phyloP scores from a whole-genome alignment of 257 asterid species.

The Nicotiana sylvestris region DNA sequence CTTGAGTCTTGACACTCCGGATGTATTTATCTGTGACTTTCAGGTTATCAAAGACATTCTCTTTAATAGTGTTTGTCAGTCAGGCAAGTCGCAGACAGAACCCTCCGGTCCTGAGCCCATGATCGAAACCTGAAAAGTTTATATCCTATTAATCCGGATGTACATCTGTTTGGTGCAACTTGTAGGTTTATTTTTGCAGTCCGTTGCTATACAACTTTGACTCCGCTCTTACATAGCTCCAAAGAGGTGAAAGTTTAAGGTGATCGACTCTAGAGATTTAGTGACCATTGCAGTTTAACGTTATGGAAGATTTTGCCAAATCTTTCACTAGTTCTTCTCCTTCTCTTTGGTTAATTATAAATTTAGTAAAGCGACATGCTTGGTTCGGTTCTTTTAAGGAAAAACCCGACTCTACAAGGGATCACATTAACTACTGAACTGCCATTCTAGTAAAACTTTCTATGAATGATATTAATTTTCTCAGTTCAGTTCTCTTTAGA shows the following conservation, averaged over 20 bases:
- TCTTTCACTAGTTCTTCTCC: neutral
- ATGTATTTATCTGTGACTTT: conserved; percentile 1
- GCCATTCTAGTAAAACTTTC: neutral
- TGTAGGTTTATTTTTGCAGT: conserved; percentile 5
- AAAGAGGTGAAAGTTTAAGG: neutral
- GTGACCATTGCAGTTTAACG: neutral
- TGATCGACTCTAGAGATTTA: neutral
- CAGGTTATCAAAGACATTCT: conserved; percentile 95
- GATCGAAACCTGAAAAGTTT: conserved; percentile 59
- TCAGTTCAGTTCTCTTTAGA: neutral
- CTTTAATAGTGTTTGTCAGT: conserved; percentile 77
- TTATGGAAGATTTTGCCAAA: neutral
- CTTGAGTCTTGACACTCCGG: neutral
- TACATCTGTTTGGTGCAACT: neutral
- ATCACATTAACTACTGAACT: neutral
- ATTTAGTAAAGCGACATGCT: neutral
- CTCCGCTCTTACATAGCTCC: neutral
- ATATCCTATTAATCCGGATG: neutral
- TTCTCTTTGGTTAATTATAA: neutral
- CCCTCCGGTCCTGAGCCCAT: conserved; percentile 83
- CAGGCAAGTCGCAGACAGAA: conserved; percentile 45
- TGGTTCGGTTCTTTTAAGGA: neutral
- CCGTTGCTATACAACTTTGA: neutral
- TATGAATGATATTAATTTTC: neutral
- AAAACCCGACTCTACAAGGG: neutral